Evolutionary conservation across 192 early-diverging fungal genomes (phyloP), one percentile per base, ranked within the genome.

Genomic region (Backusella luteola): DNA sequence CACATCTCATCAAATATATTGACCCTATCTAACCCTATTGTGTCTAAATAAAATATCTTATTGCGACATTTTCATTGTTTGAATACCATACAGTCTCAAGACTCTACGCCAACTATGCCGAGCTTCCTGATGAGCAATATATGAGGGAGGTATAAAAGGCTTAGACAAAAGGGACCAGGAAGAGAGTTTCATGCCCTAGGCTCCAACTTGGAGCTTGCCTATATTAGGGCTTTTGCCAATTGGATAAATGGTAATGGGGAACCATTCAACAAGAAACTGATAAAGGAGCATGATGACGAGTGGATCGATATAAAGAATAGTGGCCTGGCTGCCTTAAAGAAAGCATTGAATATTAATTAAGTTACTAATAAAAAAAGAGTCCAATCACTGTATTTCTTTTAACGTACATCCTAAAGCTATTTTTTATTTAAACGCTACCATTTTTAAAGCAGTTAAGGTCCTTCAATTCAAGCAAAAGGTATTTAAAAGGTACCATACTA

Each of bases 31-130:
- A 29, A 29, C 26, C 26, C 26, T 29, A 29, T 29, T 29, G 0
- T 29, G 26, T 29, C 26, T 29, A 29, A 29, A 29, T 29, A 29
- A 29, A 29, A 0, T 29, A 1, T 29, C 26, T 29, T 29, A 78
- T 90, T 5, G 83, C 80, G 23, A 90, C 92, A 52, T 87, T 93
- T 44, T 89, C 90, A 12, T 63, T 93, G 0, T 86, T 83, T 52
- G 88, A 91, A 83, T 76, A 84, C 3, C 91, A 77, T 67, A 80
- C 84, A 34, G 66, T 89, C 12, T 83, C 86, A 0, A 81, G 84
- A 6, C 23, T 59, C 3, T 59, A 59, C 23, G 1, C 53, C 1
- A 26, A 26, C 4, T 59, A 8, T 59, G 53, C 23, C 1, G 26
- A 26, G 9, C 53, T 59, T 26, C 53, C 53, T 12, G 53, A 11